phyloP scores from a whole-genome alignment of 768 basidiomycete species.

The Hebeloma cylindrosporum region DNA sequence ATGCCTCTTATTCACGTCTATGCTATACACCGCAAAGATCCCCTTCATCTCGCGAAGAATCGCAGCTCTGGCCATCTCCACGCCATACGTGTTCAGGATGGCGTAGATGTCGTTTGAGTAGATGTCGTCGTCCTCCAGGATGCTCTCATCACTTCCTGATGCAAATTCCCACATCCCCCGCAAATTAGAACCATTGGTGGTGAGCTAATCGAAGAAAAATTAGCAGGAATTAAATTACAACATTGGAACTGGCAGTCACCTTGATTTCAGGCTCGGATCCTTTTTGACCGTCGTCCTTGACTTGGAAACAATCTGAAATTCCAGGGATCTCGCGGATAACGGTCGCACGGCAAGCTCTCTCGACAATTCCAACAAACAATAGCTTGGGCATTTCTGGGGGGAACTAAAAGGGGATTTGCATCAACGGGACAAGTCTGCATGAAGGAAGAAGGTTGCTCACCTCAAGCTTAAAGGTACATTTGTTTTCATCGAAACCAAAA shows the following conservation, averaged over 20 bases:
- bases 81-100: slow-evolving; percentile 88
- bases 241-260: slow-evolving; percentile 32
- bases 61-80: slow-evolving; percentile 91
- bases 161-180: slow-evolving; percentile 83
- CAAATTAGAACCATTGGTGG: slow-evolving; percentile 94
- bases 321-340: slow-evolving; percentile 88
- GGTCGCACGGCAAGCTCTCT: slow-evolving; percentile 79
- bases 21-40: slow-evolving; percentile 94
- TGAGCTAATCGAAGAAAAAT: slow-evolving; percentile 47
- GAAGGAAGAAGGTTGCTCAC: slow-evolving; percentile 44
- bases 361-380: slow-evolving; percentile 90
- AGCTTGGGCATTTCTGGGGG: slow-evolving; percentile 87
- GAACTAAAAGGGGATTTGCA: slow-evolving; percentile 55
- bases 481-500: slow-evolving; percentile 67
- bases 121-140: slow-evolving; percentile 76
- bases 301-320: slow-evolving; percentile 84
- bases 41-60: slow-evolving; percentile 90
- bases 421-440: slow-evolving; percentile 4
- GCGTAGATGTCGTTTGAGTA: slow-evolving; percentile 97
- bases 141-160: slow-evolving; percentile 48
- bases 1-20: slow-evolving; percentile 92
- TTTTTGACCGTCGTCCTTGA: slow-evolving; percentile 57
- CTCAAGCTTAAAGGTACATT: slow-evolving; percentile 81
- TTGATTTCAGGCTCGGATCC: slow-evolving; percentile 47
- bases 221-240: slow-evolving; percentile 3